These are phyloP conservation scores for Ettlia oleoabundans DNA, from an alignment of 139 green algal species.

Conservation along the genomic window DNA sequence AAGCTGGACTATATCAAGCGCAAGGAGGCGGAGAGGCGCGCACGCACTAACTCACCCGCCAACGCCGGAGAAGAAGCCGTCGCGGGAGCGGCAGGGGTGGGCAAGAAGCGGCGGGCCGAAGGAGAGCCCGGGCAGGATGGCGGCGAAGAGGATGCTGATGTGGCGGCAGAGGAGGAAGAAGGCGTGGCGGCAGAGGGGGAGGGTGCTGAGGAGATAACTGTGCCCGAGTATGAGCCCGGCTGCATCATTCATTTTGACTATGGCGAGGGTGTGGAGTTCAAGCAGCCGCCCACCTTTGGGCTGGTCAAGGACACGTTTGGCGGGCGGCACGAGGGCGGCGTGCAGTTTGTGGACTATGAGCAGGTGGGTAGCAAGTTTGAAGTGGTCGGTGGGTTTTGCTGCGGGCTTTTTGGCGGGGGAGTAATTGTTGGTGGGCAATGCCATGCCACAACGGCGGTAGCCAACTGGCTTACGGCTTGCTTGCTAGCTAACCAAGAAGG, in stretches of 20 bases:
- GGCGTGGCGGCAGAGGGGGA: conserved; percentile 1
- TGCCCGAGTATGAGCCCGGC: conserved; percentile 30
- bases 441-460: too few relatives aligned
- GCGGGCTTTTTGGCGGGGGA: too few relatives aligned
- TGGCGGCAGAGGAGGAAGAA: not conserved
- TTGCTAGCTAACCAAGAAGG: too few relatives aligned
- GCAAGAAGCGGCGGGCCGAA: conserved; percentile 27
- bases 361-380: conserved; percentile 19
- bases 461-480: too few relatives aligned
- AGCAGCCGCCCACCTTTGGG: conserved; percentile 36
- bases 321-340: conserved; percentile 46
- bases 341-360: conserved; percentile 62
- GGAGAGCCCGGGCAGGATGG: too few relatives aligned
- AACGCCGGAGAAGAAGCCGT: too few relatives aligned
- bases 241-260: conserved; percentile 55
- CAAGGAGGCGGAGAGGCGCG: conserved; percentile 72
- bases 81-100: too few relatives aligned
- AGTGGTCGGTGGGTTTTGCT: not conserved
- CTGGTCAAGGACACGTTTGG: conserved; percentile 61
- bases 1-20: conserved; percentile 72
- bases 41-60: conserved; percentile 26
- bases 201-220: not conserved
- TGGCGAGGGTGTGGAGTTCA: conserved; percentile 40
- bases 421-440: too few relatives aligned
- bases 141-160: too few relatives aligned